Evolutionary conservation across 805 yeast species (phyloP).

Genomic region (Maudiozyma turicensis): DNA sequence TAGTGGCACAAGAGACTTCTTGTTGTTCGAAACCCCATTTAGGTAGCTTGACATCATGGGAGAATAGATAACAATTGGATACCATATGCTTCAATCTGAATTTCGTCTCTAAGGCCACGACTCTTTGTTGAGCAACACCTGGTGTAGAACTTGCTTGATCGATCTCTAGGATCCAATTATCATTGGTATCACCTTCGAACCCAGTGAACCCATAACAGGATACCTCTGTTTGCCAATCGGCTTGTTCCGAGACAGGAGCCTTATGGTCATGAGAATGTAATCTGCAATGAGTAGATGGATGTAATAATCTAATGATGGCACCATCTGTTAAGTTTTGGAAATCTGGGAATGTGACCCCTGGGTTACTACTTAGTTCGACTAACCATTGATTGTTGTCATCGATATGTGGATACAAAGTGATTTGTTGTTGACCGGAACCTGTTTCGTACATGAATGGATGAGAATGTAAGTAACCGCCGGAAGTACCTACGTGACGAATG

Average conservation of each 20-base stretch:
- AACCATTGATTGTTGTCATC: slow-evolving; percentile 68
- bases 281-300: slow-evolving; percentile 49
- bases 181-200: slow-evolving; percentile 75
- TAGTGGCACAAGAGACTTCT: slow-evolving; percentile 72
- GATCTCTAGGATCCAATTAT: slow-evolving; percentile 70
- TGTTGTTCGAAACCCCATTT: slow-evolving; percentile 79
- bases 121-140: slow-evolving; percentile 43
- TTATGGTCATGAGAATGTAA: slow-evolving; percentile 78
- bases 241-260: slow-evolving; percentile 57
- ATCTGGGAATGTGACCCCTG: slow-evolving; percentile 42
- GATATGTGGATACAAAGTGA: slow-evolving; percentile 70
- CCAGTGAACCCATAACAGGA: slow-evolving; percentile 70
- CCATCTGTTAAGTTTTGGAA: slow-evolving; percentile 61
- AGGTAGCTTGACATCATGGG: slow-evolving; percentile 68
- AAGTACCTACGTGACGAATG: slow-evolving; percentile 57
- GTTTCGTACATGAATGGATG: slow-evolving; percentile 61
- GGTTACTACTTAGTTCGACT: slow-evolving; percentile 53
- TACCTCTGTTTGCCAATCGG: slow-evolving; percentile 79
- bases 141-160: slow-evolving; percentile 42
- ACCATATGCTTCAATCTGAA: slow-evolving; percentile 71
- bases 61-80: slow-evolving; percentile 68
- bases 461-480: slow-evolving; percentile 79
- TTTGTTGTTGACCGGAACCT: slow-evolving; percentile 78
- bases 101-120: slow-evolving; percentile 59
- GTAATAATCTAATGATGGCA: slow-evolving; percentile 59